Evolutionary conservation across 495 filamentous ascomycete genomes (phyloP).

Genomic region (Bombardia bombarda): DNA sequence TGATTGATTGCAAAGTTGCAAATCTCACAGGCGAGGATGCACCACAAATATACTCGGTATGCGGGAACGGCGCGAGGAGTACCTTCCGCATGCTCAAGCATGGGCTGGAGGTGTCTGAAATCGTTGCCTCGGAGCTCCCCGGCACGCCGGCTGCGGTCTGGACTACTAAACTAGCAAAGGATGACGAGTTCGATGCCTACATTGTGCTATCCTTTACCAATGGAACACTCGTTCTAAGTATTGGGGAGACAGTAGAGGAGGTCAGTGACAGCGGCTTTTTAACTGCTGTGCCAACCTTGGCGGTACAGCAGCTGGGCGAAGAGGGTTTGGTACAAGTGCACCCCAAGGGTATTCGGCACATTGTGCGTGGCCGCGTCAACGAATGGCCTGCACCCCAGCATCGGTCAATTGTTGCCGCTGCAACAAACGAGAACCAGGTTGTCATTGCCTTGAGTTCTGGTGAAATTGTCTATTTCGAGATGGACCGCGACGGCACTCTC

Average conservation of each 20-base stretch:
- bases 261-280: slow-evolving; percentile 89
- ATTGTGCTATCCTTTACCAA: slow-evolving; percentile 63
- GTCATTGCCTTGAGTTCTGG: slow-evolving; percentile 89
- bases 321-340: slow-evolving; percentile 92
- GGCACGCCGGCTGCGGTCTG: slow-evolving; percentile 82
- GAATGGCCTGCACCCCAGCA: slow-evolving; percentile 93
- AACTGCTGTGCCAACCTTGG: slow-evolving; percentile 75
- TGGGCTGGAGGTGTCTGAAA: slow-evolving; percentile 85
- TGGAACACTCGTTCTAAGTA: slow-evolving; percentile 74
- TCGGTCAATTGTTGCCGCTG: slow-evolving; percentile 89
- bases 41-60: slow-evolving; percentile 90
- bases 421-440: slow-evolving; percentile 89
- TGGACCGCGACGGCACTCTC: slow-evolving; percentile 82
- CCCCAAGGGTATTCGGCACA: slow-evolving; percentile 87
- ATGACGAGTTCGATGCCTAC: slow-evolving; percentile 79
- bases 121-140: slow-evolving; percentile 85
- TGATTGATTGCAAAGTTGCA: slow-evolving; percentile 81
- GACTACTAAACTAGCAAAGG: slow-evolving; percentile 81
- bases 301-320: slow-evolving; percentile 88
- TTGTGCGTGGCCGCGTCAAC: slow-evolving; percentile 75
- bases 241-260: slow-evolving; percentile 94
- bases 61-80: slow-evolving; percentile 79
- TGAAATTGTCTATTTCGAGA: slow-evolving; percentile 96
- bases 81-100: slow-evolving; percentile 87
- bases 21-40: slow-evolving; percentile 89